Evolutionary conservation across 352 stramenopile species (phyloP).

Genomic region (Globisporangium radiosum): DNA sequence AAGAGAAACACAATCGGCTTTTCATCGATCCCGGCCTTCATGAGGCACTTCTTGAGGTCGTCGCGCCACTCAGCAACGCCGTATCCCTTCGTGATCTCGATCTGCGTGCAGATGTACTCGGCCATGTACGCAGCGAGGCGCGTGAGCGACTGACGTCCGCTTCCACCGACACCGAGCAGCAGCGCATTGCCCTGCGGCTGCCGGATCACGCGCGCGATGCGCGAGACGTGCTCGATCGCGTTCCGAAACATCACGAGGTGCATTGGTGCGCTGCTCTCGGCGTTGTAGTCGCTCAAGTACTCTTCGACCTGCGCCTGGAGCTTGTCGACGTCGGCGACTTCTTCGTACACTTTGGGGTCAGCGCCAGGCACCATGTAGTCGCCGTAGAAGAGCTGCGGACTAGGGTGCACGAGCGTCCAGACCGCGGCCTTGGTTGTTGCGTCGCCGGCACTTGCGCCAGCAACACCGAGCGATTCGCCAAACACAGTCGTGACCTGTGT

Average conservation of each 20-base stretch:
- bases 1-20: slow-evolving; percentile 93
- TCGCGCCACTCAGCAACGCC: slow-evolving; percentile 91
- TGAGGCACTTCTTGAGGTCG: slow-evolving; percentile 89
- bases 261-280: slow-evolving; percentile 81
- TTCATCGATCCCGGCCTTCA: slow-evolving; percentile 91
- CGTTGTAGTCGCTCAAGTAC: slow-evolving; percentile 87
- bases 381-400: slow-evolving; percentile 74
- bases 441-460: slow-evolving; percentile 6
- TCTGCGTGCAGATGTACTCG: slow-evolving; percentile 89
- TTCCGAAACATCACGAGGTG: slow-evolving; percentile 88
- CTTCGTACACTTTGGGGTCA: slow-evolving; percentile 89
- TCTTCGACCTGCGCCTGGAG: slow-evolving; percentile 76
- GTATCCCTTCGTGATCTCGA: slow-evolving; percentile 94
- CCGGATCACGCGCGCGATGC: slow-evolving; percentile 74
- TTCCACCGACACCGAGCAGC: slow-evolving; percentile 91
- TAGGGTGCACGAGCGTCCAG: slow-evolving; percentile 64
- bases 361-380: slow-evolving; percentile 92
- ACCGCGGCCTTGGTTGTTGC: slow-evolving; percentile 26
- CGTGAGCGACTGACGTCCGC: slow-evolving; percentile 88
- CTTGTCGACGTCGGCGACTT: slow-evolving; percentile 85
- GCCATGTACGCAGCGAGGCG: slow-evolving; percentile 90
- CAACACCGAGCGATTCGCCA: slow-evolving; percentile 31
- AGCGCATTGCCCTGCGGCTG: slow-evolving; percentile 88
- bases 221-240: slow-evolving; percentile 83
- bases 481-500: slow-evolving; percentile 51